Evolutionary conservation across 148 eudicot species (phyloP), one percentile per base, ranked within the genome.

Genomic region (Linanthus parryae): DNA sequence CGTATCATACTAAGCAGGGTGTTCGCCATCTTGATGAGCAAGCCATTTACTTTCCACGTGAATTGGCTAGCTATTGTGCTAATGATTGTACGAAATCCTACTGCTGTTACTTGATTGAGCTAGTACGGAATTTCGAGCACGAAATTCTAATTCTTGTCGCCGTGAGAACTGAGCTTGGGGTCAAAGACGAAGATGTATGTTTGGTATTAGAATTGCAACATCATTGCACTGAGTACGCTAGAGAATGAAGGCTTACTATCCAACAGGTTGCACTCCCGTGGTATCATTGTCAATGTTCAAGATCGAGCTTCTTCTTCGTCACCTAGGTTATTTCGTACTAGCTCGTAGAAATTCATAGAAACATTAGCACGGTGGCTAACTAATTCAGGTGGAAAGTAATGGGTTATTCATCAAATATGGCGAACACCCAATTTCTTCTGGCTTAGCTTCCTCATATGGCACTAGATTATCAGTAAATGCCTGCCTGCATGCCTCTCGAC

Each of bases 381-480:
- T 44, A 94, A 61, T 67, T 94, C 95, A 18, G 71, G 65, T 3
- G 99, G 88, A 35, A 79, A 19, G n/a, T n/a, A 13, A 35, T 37
- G 11, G 49, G 58, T 47, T 73, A 73, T 5, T 77, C 69, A 0
- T 68, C 77, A n/a, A 63, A 54, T 76, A 76, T 3, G 59, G 56
- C 57, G 67, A 70, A 18, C 42, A 33, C 18, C 73, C 82, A 7
- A 50, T 38, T 46, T 82, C 83, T 33, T 78, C 72, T 15, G 48
- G 62, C 3, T 60, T 61, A 28, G 63, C 54, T 72, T 76, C 80
- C 45, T 84, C 89, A 52, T 56, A 76, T 1, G 97, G 97, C 19
- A 86, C 89, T 42, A 91, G 89, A 54, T 54, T 66, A 62, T 91
- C 92, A 11, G 95, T 83, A 55, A 91, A 66, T 52, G 95, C 86